Base-by-base conservation (phyloP, 2,329 filamentous ascomycete genomes). In the Alternaria sp. region DNA sequence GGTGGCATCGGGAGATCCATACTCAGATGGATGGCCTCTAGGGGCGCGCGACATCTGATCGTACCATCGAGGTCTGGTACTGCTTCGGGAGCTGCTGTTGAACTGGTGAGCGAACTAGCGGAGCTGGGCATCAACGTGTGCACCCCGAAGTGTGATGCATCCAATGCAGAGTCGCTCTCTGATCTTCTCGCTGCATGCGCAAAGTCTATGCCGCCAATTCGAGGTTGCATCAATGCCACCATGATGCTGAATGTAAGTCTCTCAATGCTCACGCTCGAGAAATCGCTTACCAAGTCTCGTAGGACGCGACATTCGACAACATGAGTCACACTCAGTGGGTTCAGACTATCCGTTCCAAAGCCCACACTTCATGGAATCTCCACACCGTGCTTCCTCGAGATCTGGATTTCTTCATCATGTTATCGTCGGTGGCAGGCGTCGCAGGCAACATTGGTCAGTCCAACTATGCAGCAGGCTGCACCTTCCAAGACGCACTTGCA, bases 401-500 rank as follows among this genome's bases (percentile, higher is more conserved):
- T 26, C n/a, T 51, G 8, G 33, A 51, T 21, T 59, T 59, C 20
- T 55, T 54, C 18, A 12, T 59, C 15, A 18, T 44, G 6, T 45
- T 43, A 7, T 44, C 30, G 15, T 59, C 56, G 7, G 45, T 45
- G 12, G 43, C 56, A 11, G 56, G 46, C 5, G 44, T 59, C 5
- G 20, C 44, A 7, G 60, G 60, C 4, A 47, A 59, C 18, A 26
- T 25, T 0, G 60, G 47, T 11, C 60, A 59, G 23, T 47, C 55
- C 14, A 62, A 62, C 47, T 63, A 63, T 6, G 55, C 55, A 5
- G 41, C 55, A 4, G 60, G 49, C 6, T 55, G 54, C 41, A 63
- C 55, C 3, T 63, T 49, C 25, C 47, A 55, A 30, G 60, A 63
- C 6, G 55, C 55, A 2, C 50, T 71, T 5, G 68, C 66, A 8